Percentiles rank a stretch among this genome's conserved stretches.
phyloP scores from a whole-genome alignment of 2,329 filamentous ascomycete species.

The Aspergillus tubingensis region DNA sequence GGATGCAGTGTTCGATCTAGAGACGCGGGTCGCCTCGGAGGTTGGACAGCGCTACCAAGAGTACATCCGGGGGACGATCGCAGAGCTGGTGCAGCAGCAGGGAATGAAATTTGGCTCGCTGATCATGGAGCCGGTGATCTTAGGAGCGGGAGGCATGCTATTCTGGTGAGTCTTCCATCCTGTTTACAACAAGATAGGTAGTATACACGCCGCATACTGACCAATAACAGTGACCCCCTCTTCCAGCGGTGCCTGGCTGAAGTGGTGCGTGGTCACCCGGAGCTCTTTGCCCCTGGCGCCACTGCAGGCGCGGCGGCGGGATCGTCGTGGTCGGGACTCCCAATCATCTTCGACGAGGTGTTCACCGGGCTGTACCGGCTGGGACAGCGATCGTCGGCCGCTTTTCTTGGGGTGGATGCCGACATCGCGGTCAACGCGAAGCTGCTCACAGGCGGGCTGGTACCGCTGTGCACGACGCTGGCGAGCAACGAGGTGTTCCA shows the following conservation, averaged over 20 bases:
- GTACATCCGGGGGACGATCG: constrained; percentile 60
- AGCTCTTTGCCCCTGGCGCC: constrained; percentile 53
- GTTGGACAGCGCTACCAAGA: constrained; percentile 57
- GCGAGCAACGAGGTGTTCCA: constrained; percentile 73
- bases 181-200: neutral
- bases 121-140: constrained; percentile 76
- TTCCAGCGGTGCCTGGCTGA: constrained; percentile 74
- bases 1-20: constrained; percentile 62
- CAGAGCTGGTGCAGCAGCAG: constrained; percentile 53
- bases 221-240: constrained; percentile 65
- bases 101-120: constrained; percentile 73
- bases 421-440: constrained; percentile 84
- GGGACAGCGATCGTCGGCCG: constrained; percentile 69
- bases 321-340: constrained; percentile 68
- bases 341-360: constrained; percentile 81
- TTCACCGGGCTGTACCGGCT: constrained; percentile 85
- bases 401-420: constrained; percentile 67
- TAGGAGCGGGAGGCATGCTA: constrained; percentile 82
- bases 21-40: constrained; percentile 48
- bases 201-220: neutral
- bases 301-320: constrained; percentile 6
- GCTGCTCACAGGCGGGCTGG: constrained; percentile 74
- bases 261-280: constrained; percentile 61
- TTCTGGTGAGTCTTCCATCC: constrained; percentile 62
- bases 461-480: constrained; percentile 75